These are phyloP conservation scores for Diplodia corticola DNA, from an alignment of 2,329 filamentous ascomycete species.

Conservation along the genomic window DNA sequence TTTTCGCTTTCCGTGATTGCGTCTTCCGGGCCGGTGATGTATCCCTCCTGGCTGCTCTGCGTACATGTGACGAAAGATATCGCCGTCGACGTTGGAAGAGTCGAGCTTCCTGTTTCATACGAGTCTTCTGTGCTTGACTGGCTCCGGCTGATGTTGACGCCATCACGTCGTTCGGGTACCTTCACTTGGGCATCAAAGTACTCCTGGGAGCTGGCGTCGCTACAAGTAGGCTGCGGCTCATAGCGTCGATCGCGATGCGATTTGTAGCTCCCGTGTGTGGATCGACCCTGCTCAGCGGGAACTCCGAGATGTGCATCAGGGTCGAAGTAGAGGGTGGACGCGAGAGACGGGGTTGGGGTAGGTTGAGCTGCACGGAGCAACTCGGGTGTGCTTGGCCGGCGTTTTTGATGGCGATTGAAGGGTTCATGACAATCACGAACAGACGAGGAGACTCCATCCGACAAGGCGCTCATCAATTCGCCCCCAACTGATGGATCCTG, in stretches of 20 bases:
- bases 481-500: neutral
- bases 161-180: neutral
- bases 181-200: neutral
- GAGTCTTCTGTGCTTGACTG: neutral
- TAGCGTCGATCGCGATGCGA: too few species aligned
- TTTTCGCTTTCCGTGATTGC: neutral
- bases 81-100: neutral
- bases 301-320: neutral
- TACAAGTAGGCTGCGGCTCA: neutral
- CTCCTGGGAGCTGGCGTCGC: neutral
- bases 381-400: neutral
- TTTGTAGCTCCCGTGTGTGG: neutral
- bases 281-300: neutral
- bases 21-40: conserved; percentile 4
- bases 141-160: neutral
- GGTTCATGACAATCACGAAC: neutral
- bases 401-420: neutral
- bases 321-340: conserved; percentile 3
- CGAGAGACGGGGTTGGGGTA: conserved; percentile 1
- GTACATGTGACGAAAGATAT: neutral
- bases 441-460: neutral
- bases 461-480: conserved; percentile 4
- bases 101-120: neutral
- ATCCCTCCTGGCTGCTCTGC: neutral
- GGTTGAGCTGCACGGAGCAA: neutral